These are phyloP conservation scores for Pseudophaeomoniella oleicola DNA, from an alignment of 2,329 filamentous ascomycete species.

Conservation along the genomic window DNA sequence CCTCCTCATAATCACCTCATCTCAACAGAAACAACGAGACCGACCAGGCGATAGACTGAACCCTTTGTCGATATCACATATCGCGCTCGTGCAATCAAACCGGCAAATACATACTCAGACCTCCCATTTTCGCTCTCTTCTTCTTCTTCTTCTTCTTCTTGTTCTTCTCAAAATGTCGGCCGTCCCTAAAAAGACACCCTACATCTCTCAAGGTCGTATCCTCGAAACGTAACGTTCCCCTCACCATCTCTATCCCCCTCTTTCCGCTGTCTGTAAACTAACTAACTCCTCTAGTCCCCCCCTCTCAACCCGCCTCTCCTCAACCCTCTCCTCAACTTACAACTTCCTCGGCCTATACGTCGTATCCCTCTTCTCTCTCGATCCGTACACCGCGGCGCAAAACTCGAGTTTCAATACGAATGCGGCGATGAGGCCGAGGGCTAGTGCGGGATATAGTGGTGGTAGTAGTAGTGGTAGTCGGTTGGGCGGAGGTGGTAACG, in stretches of 20 bases:
- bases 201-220: background rate
- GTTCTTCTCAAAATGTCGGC: too few relatives aligned
- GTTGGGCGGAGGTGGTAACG: background rate
- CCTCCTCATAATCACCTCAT: too few relatives aligned
- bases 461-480: background rate
- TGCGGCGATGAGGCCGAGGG: background rate
- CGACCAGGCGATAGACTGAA: too few relatives aligned
- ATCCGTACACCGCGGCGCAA: background rate
- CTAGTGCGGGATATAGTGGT: background rate
- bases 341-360: slow-evolving; percentile 1
- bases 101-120: too few relatives aligned
- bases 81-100: too few relatives aligned
- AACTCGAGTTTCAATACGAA: background rate
- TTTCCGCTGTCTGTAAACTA: background rate
- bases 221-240: background rate
- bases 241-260: background rate
- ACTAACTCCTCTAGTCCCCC: background rate
- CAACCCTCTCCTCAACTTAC: background rate
- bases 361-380: slow-evolving; percentile 1
- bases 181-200: too few relatives aligned
- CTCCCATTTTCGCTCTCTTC: too few relatives aligned
- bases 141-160: too few relatives aligned
- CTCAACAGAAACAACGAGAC: too few relatives aligned
- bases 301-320: background rate
- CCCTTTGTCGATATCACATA: too few relatives aligned